Base-by-base conservation (phyloP, 306 rosid species). In the Macrotyloma uniflorum region DNA sequence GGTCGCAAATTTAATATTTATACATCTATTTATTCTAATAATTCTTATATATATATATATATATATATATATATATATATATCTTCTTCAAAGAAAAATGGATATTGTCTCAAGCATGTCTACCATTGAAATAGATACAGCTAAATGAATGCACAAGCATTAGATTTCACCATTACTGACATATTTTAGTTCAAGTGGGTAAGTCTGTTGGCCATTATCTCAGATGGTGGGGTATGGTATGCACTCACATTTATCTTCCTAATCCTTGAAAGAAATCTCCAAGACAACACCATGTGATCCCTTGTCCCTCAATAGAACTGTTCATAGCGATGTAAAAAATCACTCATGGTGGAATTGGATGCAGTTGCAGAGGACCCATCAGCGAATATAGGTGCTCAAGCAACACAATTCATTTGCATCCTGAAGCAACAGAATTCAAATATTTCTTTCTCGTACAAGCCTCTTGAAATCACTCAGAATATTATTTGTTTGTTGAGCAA, bases 21-120 rank as follows among this genome's bases (percentile, higher is more conserved):
- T n/a, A n/a, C n/a, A n/a, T n/a, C n/a, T n/a, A n/a, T n/a, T n/a
- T n/a, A n/a, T n/a, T n/a, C n/a, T n/a, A n/a, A n/a, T n/a, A n/a
- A n/a, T n/a, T n/a, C n/a, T n/a, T n/a, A n/a, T n/a, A n/a, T n/a
- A n/a, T n/a, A n/a, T n/a, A n/a, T n/a, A n/a, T n/a, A n/a, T n/a
- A n/a, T n/a, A n/a, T n/a, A n/a, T n/a, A n/a, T n/a, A 33, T 63
- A 35, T 66, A 26, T 47, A 68, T 16, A 23, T 26, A 38, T 61
- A 28, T 42, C 65, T n/a, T n/a, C 65, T 40, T 15, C 19, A 3
- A 46, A 65, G 43, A 32, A 38, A 6, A 14, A 61, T 16, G 66
- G 72, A 67, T 77, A 4, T 54, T 78, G 86, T 83, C 77, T 68
- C 16, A 67, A 74, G 74, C 77, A 74, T 83, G 70, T 68, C 70